These are phyloP conservation scores for Penicillium pancosmium DNA, from an alignment of 495 filamentous ascomycete genomes.

Conservation along the genomic window DNA sequence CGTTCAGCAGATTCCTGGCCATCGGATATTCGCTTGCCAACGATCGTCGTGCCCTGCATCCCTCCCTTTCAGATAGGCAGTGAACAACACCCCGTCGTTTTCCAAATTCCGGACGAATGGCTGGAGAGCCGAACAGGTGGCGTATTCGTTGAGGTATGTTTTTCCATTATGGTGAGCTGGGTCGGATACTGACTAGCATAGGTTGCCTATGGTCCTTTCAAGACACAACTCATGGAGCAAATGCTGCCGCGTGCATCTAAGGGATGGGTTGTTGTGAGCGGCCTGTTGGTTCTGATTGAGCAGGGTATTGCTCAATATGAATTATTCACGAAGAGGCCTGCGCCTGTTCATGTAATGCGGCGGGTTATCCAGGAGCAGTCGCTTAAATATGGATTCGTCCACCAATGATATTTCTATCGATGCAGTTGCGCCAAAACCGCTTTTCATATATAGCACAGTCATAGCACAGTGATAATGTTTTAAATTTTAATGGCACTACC, in stretches of 20 bases:
- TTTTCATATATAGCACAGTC: too few relatives aligned
- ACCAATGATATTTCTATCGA: conserved; percentile 5
- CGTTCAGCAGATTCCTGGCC: conserved; percentile 53
- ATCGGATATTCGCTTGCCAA: conserved; percentile 58
- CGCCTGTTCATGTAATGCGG: conserved; percentile 65
- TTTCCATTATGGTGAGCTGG: neutral
- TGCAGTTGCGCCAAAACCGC: neutral
- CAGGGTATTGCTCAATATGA: conserved; percentile 78
- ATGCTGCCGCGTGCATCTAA: conserved; percentile 37
- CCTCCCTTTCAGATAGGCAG: conserved; percentile 59
- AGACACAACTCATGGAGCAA: conserved; percentile 62
- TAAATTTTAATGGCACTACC: too few relatives aligned
- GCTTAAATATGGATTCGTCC: conserved; percentile 17
- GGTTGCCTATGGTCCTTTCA: conserved; percentile 42
- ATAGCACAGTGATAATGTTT: too few relatives aligned
- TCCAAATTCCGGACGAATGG: conserved; percentile 67
- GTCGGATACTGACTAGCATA: conserved; percentile 39
- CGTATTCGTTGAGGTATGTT: conserved; percentile 64
- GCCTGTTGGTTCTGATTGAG: conserved; percentile 67
- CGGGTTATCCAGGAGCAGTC: conserved; percentile 26
- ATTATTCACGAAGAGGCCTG: conserved; percentile 70
- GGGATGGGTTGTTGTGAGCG: conserved; percentile 71
- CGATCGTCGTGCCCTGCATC: conserved; percentile 69
- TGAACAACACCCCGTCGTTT: conserved; percentile 53
- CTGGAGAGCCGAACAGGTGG: conserved; percentile 73